Base-by-base conservation (phyloP, 2,329 filamentous ascomycete species). In the Biscogniauxia sp. region DNA sequence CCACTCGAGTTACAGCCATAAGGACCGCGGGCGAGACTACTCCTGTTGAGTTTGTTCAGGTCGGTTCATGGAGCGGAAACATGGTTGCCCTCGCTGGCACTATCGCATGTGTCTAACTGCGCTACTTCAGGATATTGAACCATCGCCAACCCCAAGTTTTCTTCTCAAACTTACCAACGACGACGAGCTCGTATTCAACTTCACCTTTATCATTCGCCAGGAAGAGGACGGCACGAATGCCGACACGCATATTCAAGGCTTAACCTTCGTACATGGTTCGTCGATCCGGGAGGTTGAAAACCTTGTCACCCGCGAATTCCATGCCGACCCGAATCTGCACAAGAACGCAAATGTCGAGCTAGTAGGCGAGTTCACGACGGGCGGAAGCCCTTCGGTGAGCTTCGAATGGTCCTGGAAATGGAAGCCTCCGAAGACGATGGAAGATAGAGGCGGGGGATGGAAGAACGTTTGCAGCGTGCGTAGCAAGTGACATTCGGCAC, bases 321-420 rank as follows among this genome's bases (percentile, higher is more conserved):
- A 98, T 69, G 93, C 94, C 66, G 93, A 99, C 72, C 95, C 95
- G 0, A 99, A 99, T 72, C 81, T 99, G 59, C 95, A 99, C 80
- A 98, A 96, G 74, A 98, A 97, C 73, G 85, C 93, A 58, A 98
- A 98, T 73, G 95, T 99, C 49, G 90, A 96, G 71, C 83, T 98
- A 52, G 88, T 99, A n/a, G 95, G 95, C 2, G 93, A 97, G 74
- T 97, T 90, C 73, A 84, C 86, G 2, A 99, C 95, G 0, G 87
- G 84, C 32, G 93, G 94, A n/a, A 91, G 82, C 70, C 81, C 89
- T 6, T 94, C 92, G 1, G 89, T 96, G 28, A 88, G 92, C 37
- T 97, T 97, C 73, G 90, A 94, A 66, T 99, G 94, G 93, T 88
- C 89, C 7, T 99, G 95, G 95, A 95, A 90, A 80, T 99, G 94